phyloP scores from a whole-genome alignment of 2,329 filamentous ascomycete genomes.

The Balansia obtecta region DNA sequence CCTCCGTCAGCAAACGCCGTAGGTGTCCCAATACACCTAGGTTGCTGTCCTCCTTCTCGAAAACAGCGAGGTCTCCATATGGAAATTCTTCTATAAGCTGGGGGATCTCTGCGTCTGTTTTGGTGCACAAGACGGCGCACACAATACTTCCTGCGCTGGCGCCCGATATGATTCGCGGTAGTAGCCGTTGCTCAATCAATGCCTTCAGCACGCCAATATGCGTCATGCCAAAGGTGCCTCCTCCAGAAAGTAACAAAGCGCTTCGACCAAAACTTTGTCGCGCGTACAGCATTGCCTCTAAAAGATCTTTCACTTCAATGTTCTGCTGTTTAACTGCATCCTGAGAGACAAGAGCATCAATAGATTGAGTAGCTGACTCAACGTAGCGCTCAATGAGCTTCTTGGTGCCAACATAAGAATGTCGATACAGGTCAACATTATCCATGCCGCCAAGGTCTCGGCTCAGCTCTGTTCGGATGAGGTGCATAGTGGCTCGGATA shows the following conservation, averaged over 20 bases:
- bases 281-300: slow-evolving; percentile 59
- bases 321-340: slow-evolving; percentile 34
- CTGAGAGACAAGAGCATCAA: slow-evolving; percentile 57
- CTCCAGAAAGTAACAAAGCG: slow-evolving; percentile 71
- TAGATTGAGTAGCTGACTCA: slow-evolving; percentile 61
- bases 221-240: slow-evolving; percentile 83
- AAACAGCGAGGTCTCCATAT: slow-evolving; percentile 70
- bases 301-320: slow-evolving; percentile 43
- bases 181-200: slow-evolving; percentile 58
- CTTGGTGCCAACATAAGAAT: slow-evolving; percentile 80
- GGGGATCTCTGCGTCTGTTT: slow-evolving; percentile 68
- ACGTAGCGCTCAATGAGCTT: slow-evolving; percentile 78
- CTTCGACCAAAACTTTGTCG: slow-evolving; percentile 77
- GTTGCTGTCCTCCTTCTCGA: slow-evolving; percentile 47
- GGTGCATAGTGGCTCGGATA: slow-evolving; percentile 62
- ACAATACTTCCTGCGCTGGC: slow-evolving; percentile 83
- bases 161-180: slow-evolving; percentile 79
- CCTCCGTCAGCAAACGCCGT: slow-evolving; percentile 64
- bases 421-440: slow-evolving; percentile 67
- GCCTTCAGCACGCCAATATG: slow-evolving; percentile 81
- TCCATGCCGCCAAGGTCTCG: slow-evolving; percentile 80
- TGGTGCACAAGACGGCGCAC: slow-evolving; percentile 65
- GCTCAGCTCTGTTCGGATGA: slow-evolving; percentile 68
- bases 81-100: slow-evolving; percentile 57
- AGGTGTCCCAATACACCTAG: slow-evolving; percentile 58